Conservation (phyloP, 331 rosid genomes). For the Acacia pycnantha region DNA sequence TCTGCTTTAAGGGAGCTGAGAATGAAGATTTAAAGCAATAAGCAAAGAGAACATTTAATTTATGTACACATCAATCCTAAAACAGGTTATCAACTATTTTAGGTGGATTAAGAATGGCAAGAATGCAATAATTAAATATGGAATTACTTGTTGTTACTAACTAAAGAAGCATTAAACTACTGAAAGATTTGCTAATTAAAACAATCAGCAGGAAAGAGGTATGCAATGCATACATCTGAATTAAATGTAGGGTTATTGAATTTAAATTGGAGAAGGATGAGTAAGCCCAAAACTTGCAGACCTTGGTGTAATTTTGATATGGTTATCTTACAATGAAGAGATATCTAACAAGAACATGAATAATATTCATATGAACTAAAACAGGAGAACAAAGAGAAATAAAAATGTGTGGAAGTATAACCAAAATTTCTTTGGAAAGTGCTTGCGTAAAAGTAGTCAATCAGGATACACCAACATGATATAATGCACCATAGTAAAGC, state of each 20-base stretch:
- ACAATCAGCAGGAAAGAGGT: constrained; percentile 1
- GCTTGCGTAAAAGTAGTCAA: too few species aligned
- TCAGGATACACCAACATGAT: too few species aligned
- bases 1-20: background rate
- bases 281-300: background rate
- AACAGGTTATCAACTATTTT: background rate
- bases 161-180: background rate
- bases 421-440: too few species aligned
- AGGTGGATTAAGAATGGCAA: background rate
- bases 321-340: too few species aligned
- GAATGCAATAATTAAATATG: background rate
- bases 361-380: too few species aligned
- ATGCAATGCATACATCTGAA: background rate
- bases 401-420: too few species aligned
- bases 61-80: background rate
- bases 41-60: background rate
- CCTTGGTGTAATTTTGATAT: too few species aligned
- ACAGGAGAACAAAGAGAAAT: too few species aligned
- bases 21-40: background rate
- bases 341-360: too few species aligned
- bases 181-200: background rate
- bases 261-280: background rate
- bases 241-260: constrained; percentile 3
- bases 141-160: too few species aligned
- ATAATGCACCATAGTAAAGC: too few species aligned